A percentile compares a stretch with the other conserved stretches of the same genome.
Evolutionary conservation across 129 eudicot species (phyloP).

Genomic region (Heracleum sosnowskyi): DNA sequence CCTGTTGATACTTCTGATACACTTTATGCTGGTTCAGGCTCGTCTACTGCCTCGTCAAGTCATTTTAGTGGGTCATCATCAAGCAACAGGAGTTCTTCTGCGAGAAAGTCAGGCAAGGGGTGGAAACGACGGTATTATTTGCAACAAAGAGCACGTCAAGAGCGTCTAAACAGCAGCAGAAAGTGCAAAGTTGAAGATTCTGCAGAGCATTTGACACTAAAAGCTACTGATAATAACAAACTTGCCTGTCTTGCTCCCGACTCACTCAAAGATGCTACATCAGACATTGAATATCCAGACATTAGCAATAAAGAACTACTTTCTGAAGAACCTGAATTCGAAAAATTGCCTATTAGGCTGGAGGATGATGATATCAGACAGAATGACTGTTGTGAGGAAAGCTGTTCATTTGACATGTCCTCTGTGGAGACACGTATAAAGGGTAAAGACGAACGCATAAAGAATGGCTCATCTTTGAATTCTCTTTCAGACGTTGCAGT

Average conservation of each 20-base stretch:
- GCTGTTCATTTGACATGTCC: constrained; percentile 26
- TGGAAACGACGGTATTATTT: constrained; percentile 57
- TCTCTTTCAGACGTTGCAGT: constrained; percentile 27
- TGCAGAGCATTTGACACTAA: constrained; percentile 18
- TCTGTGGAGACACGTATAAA: constrained; percentile 28
- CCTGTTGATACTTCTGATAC: constrained; percentile 4
- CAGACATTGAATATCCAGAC: constrained; percentile 21
- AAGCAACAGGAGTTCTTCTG: constrained; percentile 34
- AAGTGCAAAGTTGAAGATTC: constrained; percentile 52
- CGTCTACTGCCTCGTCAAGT: constrained; percentile 23
- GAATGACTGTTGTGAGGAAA: constrained; percentile 24
- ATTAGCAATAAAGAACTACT: constrained; percentile 29
- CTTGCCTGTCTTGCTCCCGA: constrained; percentile 18
- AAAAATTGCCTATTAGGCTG: constrained; percentile 7
- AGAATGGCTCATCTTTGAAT: constrained; percentile 23
- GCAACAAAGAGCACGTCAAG: constrained; percentile 83
- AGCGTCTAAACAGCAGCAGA: constrained; percentile 57
- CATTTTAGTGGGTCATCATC: constrained; percentile 42
- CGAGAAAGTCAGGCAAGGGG: constrained; percentile 44
- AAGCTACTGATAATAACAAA: constrained; percentile 32
- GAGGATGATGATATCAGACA: constrained; percentile 20
- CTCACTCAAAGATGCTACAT: constrained; percentile 28
- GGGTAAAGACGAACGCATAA: constrained; percentile 18
- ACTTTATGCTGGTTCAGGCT: constrained; percentile 29
- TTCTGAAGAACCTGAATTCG: constrained; percentile 25